Conservation (phyloP, 305 asterid species). For the Ajuga reptans region DNA sequence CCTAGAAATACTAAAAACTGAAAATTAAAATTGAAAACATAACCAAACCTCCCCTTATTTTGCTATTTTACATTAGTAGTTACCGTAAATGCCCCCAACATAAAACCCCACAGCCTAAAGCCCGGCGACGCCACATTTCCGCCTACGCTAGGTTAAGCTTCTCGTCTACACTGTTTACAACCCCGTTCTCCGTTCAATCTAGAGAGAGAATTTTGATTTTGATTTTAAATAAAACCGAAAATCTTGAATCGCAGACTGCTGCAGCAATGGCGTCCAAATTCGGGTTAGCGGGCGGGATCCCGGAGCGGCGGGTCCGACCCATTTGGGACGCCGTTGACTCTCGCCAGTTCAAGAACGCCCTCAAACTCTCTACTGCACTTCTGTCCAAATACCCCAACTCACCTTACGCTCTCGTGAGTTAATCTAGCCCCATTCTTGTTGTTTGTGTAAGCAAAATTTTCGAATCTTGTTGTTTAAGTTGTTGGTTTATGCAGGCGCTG, state of each 20-base stretch:
- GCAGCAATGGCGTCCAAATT: conserved; percentile 72
- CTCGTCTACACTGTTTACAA: not conserved
- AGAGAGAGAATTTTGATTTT: not conserved
- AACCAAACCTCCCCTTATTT: too few relatives aligned
- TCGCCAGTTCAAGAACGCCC: conserved; percentile 90
- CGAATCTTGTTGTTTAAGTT: conserved; percentile 3
- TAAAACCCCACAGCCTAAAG: not conserved
- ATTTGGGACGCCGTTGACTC: conserved; percentile 95
- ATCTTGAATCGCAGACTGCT: not conserved
- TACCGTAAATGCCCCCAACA: conserved; percentile 13
- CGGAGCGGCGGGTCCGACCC: conserved; percentile 92
- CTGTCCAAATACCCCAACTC: conserved; percentile 75
- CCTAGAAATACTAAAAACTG: too few relatives aligned
- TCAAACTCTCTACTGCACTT: conserved; percentile 64
- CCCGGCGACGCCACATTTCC: conserved; percentile 15
- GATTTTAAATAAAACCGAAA: too few relatives aligned
- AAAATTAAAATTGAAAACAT: too few relatives aligned
- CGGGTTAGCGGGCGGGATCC: conserved; percentile 87
- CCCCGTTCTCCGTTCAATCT: conserved; percentile 18
- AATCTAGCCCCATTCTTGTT: not conserved
- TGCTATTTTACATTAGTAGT: not conserved
- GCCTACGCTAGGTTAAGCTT: conserved; percentile 20
- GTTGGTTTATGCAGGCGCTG: conserved; percentile 49
- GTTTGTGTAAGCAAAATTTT: not conserved
- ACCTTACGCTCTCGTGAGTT: conserved; percentile 77